Base-by-base conservation (phyloP, 768 basidiomycete genomes). In the Tricholoma sp. region DNA sequence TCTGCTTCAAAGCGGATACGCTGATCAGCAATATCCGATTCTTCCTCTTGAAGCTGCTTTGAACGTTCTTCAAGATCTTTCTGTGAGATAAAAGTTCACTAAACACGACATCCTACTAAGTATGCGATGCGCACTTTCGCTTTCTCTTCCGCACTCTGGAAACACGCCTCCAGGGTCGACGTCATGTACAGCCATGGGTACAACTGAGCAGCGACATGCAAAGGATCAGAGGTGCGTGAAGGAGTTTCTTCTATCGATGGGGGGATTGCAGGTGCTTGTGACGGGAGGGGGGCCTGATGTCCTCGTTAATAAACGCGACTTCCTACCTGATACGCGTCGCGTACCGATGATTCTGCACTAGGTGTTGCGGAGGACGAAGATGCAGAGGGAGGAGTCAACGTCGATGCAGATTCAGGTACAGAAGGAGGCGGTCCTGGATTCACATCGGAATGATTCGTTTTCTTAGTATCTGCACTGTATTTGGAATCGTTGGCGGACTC, bases 151-250 rank as follows among this genome's bases (percentile, higher is more conserved):
- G 79, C 70, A 14, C 67, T 58, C 18, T 75, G 59, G 63, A 83
- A 79, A 55, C 76, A 79, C 2, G 78, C 78, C 14, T 83, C 80
- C 31, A 85, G 69, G 1, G 79, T 79, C 10, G 81, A 78, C 4
- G 75, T 74, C 83, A 87, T 85, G 61, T 79, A 81, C 27, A 78
- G 57, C 84, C 84, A 86, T 58, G 84, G 78, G 58, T 83, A 81
- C 16, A 75, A 66, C 56, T 83, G 81, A 11, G 82, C 80, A 1
- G 79, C 80, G 5, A 79, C 64, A 60, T 82, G 77, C 11, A 82
- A 65, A 12, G 76, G 60, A 55, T 80, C 77, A 21, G 72, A 63
- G 5, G 68, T 69, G 9, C 57, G 63, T n/a, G 64, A 47, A n/a
- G 70, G 64, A n/a, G 61, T 52, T 27, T 52, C 39, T 24, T 59